Evolutionary conservation across 768 basidiomycete species (phyloP), one percentile per base, ranked within the genome.

Genomic region (Rhodocollybia butyracea): DNA sequence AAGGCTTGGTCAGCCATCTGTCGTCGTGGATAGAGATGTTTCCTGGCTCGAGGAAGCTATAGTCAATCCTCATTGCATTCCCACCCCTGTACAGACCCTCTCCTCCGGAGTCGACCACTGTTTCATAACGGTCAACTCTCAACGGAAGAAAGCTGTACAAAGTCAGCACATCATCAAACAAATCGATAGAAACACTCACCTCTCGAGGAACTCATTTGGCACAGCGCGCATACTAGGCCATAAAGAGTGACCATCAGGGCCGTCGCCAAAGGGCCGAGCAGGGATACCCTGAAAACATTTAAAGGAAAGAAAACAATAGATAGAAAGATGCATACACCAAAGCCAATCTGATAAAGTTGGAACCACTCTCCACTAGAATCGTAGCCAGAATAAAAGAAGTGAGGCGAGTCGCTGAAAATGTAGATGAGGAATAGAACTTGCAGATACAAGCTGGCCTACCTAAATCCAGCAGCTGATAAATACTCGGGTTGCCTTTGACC

Each of bases 201-300:
- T 40, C 17, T 40, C 58, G 19, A 46, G 52, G 31, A 29, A 42
- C 52, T 69, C 68, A 24, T 68, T 68, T 5, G 68, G 65, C 21
- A 69, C 68, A 8, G 68, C 63, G 58, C 65, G 59, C 67, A 69
- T 69, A 2, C 67, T 68, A 3, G 68, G 68, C 64, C 67, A 68
- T 48, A 68, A 53, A 51, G 66, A 66, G 53, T 69, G 68, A 4
- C 68, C 68, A 53, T 69, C 68, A 7, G 64, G 64, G 12, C 64
- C 64, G 39, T 65, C 63, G n/a, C 59, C 62, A 36, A 59, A 59
- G 11, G 62, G 62, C 7, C 64, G 55, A 10, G 59, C 59, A 39
- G 64, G 62, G 53, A 65, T 62, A 19, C 64, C 64, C n/a, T n/a
- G n/a, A n/a, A n/a, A n/a, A n/a, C n/a, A n/a, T n/a, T n/a, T n/a